Base-by-base conservation (phyloP, 768 basidiomycete species). In the Leccinum subtestaceum region DNA sequence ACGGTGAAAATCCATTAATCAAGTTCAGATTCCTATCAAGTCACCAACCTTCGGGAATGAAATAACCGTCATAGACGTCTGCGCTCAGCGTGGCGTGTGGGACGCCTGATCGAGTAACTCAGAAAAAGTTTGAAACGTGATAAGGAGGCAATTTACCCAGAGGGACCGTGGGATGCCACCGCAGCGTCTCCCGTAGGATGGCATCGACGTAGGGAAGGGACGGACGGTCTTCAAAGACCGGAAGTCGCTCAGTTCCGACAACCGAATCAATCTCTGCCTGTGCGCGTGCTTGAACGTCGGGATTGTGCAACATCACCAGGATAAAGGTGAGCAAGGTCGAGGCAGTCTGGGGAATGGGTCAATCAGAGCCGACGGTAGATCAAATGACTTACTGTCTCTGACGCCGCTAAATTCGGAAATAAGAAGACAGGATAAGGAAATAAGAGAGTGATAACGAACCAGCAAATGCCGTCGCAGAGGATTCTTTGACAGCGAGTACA, bases 11-110 rank as follows among this genome's bases (percentile, higher is more conserved):
- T 49, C 4, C 23, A 55, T 53, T 2, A 43, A 38, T 15, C 48
- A 11, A 48, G n/a, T 17, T 34, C 11, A 19, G 9, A 27, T 8
- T 9, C 17, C 9, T 3, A 13, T n/a, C 6, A 11, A 11, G 29
- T 36, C 31, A 67, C 70, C 7, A 15, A 70, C 85, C 85, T 65
- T 78, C 75, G 1, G 85, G 85, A 53, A 87, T 86, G 21, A 81
- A 70, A 60, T 81, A 81, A n/a, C 78, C 77, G 31, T 72, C 65
- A 56, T 81, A 82, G 12, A 75, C 58, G 40, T 82, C 81, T 47
- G 77, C 73, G 23, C 67, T 66, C 1, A 77, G 77, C 7, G 71
- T 56, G 2, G 66, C 63, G 47, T 77, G 77, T 2, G 76, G 72
- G 21, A 77, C 52, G 15, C 71, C 75, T 70, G 54, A 17, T 51